A percentile compares a stretch with the other conserved stretches of the same genome.
Evolutionary conservation across 164 flowering plant genomes (phyloP).

Genomic region (Dillenia suffruticosa): DNA sequence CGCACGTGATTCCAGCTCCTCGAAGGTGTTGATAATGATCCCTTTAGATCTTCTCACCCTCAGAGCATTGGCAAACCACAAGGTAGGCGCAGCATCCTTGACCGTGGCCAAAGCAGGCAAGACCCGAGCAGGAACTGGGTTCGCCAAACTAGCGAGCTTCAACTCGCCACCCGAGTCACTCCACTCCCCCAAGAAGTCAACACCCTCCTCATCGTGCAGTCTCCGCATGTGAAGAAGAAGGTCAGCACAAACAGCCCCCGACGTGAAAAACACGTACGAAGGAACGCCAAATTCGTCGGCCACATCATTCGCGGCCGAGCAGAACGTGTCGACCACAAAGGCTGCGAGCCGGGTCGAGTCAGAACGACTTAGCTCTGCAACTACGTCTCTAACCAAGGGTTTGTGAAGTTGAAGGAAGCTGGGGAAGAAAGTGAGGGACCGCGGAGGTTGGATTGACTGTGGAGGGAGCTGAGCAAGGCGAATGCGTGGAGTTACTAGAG

Average conservation of each 20-base stretch:
- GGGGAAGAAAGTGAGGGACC: too few species aligned
- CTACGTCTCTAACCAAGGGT: too few species aligned
- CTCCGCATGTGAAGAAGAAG: slow-evolving; percentile 21
- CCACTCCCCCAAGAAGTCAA: slow-evolving; percentile 3
- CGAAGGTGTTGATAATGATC: slow-evolving; percentile 31
- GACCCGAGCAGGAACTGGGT: slow-evolving; percentile 10
- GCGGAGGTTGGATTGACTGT: too few species aligned
- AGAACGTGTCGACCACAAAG: slow-evolving; percentile 29
- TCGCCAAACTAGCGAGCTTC: slow-evolving; percentile 11
- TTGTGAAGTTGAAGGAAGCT: too few species aligned
- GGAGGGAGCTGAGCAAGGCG: too few species aligned
- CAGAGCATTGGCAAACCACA: slow-evolving; percentile 2
- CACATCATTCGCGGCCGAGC: slow-evolving; percentile 29
- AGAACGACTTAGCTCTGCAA: too few species aligned
- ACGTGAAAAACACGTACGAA: slow-evolving; percentile 32
- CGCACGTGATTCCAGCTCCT: slow-evolving; percentile 19
- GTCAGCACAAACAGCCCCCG: slow-evolving; percentile 16
- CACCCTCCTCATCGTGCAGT: background rate
- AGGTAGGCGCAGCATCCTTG: slow-evolving; percentile 2
- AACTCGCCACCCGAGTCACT: slow-evolving; percentile 8
- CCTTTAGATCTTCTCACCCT: slow-evolving; percentile 24
- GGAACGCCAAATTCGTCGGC: slow-evolving; percentile 31
- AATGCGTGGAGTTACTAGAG: too few species aligned
- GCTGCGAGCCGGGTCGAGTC: background rate
- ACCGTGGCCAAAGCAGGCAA: slow-evolving; percentile 10